phyloP scores from a whole-genome alignment of 2,329 filamentous ascomycete genomes.

The Venturia pyrina region DNA sequence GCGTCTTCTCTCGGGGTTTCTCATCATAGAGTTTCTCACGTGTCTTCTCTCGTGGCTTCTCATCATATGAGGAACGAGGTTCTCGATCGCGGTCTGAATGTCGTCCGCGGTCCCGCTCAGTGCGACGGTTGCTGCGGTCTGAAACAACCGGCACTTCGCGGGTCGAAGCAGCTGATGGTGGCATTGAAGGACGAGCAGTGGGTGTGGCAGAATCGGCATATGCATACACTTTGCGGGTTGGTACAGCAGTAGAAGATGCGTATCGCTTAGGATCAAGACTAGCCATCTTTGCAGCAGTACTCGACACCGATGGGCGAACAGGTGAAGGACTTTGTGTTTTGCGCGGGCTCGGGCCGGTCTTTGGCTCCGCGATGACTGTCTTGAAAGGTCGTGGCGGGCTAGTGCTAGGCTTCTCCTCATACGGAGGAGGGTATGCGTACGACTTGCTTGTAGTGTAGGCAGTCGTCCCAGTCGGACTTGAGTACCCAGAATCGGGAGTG shows the following conservation, averaged over 20 bases:
- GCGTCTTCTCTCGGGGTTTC: not conserved
- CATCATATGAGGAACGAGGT: not conserved
- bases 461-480: slow-evolving; percentile 7
- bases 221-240: not conserved
- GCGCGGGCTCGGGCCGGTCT: not conserved
- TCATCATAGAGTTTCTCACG: slow-evolving; percentile 8
- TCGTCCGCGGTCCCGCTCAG: not conserved
- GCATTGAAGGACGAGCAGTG: slow-evolving; percentile 1
- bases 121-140: not conserved
- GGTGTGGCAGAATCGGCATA: not conserved
- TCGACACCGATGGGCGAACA: slow-evolving; percentile 3
- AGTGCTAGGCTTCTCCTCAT: not conserved
- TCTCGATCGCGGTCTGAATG: slow-evolving; percentile 5
- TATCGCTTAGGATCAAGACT: slow-evolving; percentile 8
- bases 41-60: not conserved
- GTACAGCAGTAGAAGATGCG: not conserved
- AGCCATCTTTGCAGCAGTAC: slow-evolving; percentile 9
- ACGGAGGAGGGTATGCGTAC: slow-evolving; percentile 5
- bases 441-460: slow-evolving; percentile 3
- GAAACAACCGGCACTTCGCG: slow-evolving; percentile 3
- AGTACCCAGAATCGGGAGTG: not conserved
- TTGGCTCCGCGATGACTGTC: slow-evolving; percentile 7
- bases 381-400: slow-evolving; percentile 5
- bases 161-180: not conserved
- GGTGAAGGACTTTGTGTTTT: slow-evolving; percentile 5